Percentiles rank a stretch among this genome's conserved stretches.
These are phyloP conservation scores for Pseudodiploospora longispora DNA, from an alignment of 2,329 filamentous ascomycete species.

Conservation along the genomic window DNA sequence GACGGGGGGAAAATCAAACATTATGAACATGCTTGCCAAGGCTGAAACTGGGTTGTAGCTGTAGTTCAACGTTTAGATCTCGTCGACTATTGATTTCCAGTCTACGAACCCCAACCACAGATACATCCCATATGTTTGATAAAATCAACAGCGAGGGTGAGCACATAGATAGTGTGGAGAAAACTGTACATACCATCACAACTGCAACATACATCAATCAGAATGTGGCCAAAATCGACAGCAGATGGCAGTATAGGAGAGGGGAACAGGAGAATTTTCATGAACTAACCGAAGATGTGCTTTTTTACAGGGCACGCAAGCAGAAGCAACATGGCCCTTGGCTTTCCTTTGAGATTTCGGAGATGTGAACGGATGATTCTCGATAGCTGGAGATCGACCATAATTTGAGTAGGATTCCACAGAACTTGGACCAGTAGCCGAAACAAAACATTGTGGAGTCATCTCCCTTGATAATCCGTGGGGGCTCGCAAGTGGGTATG, in stretches of 20 bases:
- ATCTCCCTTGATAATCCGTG: conserved; percentile 5
- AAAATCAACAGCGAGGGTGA: background rate
- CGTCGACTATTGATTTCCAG: too few relatives aligned
- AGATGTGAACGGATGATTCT: conserved; percentile 41
- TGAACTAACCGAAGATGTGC: conserved; percentile 61
- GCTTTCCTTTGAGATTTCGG: conserved; percentile 59
- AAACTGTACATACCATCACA: conserved; percentile 52
- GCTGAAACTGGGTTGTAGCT: background rate
- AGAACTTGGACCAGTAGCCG: conserved; percentile 11
- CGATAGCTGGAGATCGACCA: conserved; percentile 29
- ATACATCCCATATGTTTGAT: too few relatives aligned
- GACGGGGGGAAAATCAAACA: background rate
- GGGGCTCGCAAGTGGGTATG: conserved; percentile 16
- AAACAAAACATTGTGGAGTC: conserved; percentile 14
- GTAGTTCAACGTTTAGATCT: too few relatives aligned
- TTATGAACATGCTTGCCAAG: background rate
- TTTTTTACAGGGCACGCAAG: conserved; percentile 78
- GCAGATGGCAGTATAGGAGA: background rate
- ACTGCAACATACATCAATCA: conserved; percentile 25
- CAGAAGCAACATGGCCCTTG: conserved; percentile 76
- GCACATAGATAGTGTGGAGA: too few relatives aligned
- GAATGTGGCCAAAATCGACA: background rate
- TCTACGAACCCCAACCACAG: too few relatives aligned
- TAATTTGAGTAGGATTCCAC: conserved; percentile 15
- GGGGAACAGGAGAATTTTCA: background rate